Conservation (phyloP, 1,284 basidiomycete species). For the Sanghuangporus sanghuang region DNA sequence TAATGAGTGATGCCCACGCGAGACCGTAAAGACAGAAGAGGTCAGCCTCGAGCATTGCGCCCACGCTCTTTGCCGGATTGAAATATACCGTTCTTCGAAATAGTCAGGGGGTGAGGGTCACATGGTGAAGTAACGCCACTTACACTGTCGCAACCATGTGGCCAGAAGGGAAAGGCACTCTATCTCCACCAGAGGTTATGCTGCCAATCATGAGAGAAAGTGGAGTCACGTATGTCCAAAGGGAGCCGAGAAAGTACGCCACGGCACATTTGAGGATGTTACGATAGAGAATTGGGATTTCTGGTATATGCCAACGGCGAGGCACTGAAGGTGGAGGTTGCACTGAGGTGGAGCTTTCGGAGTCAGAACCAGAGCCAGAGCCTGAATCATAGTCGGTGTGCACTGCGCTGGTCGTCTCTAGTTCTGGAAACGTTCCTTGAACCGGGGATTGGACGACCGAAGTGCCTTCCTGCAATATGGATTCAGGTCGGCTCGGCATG, state of each 20-base stretch:
- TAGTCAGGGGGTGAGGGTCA: slow-evolving; percentile 1
- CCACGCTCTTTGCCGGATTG: slow-evolving; percentile 82
- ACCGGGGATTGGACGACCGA: slow-evolving; percentile 16
- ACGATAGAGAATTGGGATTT: slow-evolving; percentile 48
- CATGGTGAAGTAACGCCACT: slow-evolving; percentile 3
- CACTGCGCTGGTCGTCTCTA: slow-evolving; percentile 16
- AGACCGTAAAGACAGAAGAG: slow-evolving; percentile 72
- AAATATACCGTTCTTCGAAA: slow-evolving; percentile 67
- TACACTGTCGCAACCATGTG: slow-evolving; percentile 91
- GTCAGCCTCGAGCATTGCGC: slow-evolving; percentile 89
- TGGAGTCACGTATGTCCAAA: slow-evolving; percentile 87
- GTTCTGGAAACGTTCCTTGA: slow-evolving; percentile 4
- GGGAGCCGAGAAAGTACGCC: slow-evolving; percentile 84
- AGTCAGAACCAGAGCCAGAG: slow-evolving; percentile 12
- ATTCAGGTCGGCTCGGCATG: background rate
- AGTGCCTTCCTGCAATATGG: slow-evolving; percentile 4
- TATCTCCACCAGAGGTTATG: slow-evolving; percentile 48
- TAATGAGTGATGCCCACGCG: slow-evolving; percentile 69
- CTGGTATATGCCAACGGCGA: slow-evolving; percentile 24
- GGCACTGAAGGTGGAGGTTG: slow-evolving; percentile 10
- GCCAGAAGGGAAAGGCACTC: slow-evolving; percentile 63
- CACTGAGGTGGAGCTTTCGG: slow-evolving; percentile 20
- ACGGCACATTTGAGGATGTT: slow-evolving; percentile 89
- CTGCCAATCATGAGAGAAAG: slow-evolving; percentile 62
- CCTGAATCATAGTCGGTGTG: slow-evolving; percentile 24